Evolutionary conservation across 1,139 yeast genomes (phyloP).

Genomic region (Neolecta irregularis): DNA sequence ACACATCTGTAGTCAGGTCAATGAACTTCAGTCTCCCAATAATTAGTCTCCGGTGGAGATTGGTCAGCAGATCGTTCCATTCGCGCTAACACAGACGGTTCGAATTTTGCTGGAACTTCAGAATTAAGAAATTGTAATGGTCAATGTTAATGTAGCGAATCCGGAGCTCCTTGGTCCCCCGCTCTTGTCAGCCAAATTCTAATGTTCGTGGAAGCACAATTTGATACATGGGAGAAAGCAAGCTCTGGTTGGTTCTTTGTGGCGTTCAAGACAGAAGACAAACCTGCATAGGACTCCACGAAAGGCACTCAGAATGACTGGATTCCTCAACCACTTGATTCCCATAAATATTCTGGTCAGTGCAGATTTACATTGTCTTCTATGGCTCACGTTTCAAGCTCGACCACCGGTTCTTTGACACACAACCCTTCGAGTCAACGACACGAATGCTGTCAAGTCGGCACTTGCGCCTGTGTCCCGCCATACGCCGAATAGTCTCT

Average conservation of each 20-base stretch:
- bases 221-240: constrained; percentile 56
- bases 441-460: too few relatives aligned
- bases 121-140: constrained; percentile 27
- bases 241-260: constrained; percentile 78
- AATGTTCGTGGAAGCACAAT: constrained; percentile 69
- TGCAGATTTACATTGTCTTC: too few relatives aligned
- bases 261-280: constrained; percentile 64
- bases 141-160: constrained; percentile 13
- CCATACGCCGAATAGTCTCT: too few relatives aligned
- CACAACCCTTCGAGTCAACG: too few relatives aligned
- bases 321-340: constrained; percentile 60
- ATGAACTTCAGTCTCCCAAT: constrained; percentile 48
- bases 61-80: constrained; percentile 92
- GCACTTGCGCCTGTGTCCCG: too few relatives aligned
- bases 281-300: constrained; percentile 58
- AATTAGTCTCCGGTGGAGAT: constrained; percentile 75
- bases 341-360: constrained; percentile 52
- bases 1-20: constrained; percentile 34
- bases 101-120: constrained; percentile 43
- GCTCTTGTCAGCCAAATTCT: constrained; percentile 45
- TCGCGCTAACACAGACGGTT: constrained; percentile 46
- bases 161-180: constrained; percentile 42
- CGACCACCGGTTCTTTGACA: too few relatives aligned
- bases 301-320: constrained; percentile 40
- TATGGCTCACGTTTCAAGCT: too few relatives aligned